Evolutionary conservation across 129 eudicot genomes (phyloP).

Genomic region (Dittrichia graveolens): DNA sequence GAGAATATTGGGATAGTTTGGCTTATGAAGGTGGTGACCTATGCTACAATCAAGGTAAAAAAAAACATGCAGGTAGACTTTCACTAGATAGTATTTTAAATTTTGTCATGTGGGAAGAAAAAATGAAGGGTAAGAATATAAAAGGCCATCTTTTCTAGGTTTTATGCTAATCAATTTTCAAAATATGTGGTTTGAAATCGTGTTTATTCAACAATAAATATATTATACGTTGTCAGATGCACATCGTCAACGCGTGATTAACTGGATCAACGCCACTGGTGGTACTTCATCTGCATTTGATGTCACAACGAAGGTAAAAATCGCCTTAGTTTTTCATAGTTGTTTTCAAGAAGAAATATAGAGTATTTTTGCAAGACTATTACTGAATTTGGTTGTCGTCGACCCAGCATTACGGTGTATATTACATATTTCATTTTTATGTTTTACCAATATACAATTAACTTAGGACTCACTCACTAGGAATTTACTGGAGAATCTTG

Average conservation of each 20-base stretch:
- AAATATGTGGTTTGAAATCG: background rate
- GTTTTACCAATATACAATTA: background rate
- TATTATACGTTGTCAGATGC: conserved; percentile 44
- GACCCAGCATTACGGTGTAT: too few relatives aligned
- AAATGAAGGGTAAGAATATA: background rate
- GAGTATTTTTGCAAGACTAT: background rate
- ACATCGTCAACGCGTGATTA: conserved; percentile 70
- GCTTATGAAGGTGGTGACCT: conserved; percentile 68
- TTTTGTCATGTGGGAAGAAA: background rate
- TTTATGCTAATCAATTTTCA: background rate
- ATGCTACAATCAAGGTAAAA: conserved; percentile 69
- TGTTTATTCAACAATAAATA: background rate
- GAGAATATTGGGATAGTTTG: conserved; percentile 76
- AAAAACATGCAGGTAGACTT: background rate
- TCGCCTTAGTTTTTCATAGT: background rate
- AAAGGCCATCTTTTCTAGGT: background rate
- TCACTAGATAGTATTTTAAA: background rate
- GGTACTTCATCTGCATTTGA: conserved; percentile 75
- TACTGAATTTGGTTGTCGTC: too few relatives aligned
- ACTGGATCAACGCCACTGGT: conserved; percentile 77
- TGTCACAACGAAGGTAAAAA: conserved; percentile 62
- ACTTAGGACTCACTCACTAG: background rate
- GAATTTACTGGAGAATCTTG: background rate
- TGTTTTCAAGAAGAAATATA: conserved; percentile 1
- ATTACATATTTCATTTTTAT: too few relatives aligned